Evolutionary conservation across 2,329 filamentous ascomycete species (phyloP), one percentile per base, ranked within the genome.

Genomic region (Nigrospora oryzae): DNA sequence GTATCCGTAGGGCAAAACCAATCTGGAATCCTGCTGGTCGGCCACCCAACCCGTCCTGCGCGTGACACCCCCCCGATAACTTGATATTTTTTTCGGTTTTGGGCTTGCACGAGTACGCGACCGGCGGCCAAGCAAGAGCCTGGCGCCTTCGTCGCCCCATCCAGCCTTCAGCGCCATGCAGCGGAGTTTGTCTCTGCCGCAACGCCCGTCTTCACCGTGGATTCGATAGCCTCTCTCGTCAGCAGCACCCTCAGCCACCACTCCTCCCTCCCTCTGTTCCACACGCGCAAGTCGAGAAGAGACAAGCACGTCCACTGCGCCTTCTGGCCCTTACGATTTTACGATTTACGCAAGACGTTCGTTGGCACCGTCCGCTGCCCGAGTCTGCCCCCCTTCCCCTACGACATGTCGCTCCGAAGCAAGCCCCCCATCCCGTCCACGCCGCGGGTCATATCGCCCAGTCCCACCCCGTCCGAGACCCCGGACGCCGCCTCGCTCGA

Each of bases 401-500:
- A 66, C 62, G 58, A 62, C 57, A 79, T 83, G 69, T 72, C 77
- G 45, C 60, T 70, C 48, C 71, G 68, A 46, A 63, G 66, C 43
- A 70, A 77, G 49, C 64, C 63, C 51, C 69, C 72, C 54, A 71
- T 93, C 46, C 89, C 90, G 46, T 77, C 77, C 46, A 93, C 85
- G 46, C 89, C 89, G 57, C 84, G 89, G 59, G 86, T 96, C 54
- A 94, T 93, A 55, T 94, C 89, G 12, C 89, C 90, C 36, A 93
- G 89, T 45, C 89, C 90, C 36, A 84, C 85, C 2, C 81, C 81
- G 1, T 83, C 80, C 17, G 80, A 83, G 46, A 62, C 62, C 31
- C 72, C 71, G 50, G 68, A 73, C 36, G 57, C 50, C 51, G 63
- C 68, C 36, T 73, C 73, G 52, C 75, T 83, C 60, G 75, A 75